A percentile compares a stretch with the other conserved stretches of the same genome.
Evolutionary conservation across 1,139 yeast species (phyloP).

Genomic region (Geotrichum candidum): DNA sequence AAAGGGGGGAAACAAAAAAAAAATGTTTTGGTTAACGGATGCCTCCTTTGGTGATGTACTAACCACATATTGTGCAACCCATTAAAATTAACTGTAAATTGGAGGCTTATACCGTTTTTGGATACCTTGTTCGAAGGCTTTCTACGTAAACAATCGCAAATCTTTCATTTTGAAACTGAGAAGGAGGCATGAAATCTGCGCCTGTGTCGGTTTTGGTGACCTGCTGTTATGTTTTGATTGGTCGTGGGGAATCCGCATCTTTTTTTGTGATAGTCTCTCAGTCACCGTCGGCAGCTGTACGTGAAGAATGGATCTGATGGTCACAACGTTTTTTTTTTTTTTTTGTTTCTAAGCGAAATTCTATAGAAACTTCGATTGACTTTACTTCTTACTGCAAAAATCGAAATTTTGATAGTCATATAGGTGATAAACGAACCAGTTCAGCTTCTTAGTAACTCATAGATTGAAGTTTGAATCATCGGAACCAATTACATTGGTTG

Average conservation of each 20-base stretch:
- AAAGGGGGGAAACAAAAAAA: not conserved
- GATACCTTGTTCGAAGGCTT: not conserved
- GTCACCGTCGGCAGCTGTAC: no score
- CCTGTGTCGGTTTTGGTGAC: not conserved
- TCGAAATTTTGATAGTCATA: no score
- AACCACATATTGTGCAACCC: not conserved
- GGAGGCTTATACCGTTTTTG: not conserved
- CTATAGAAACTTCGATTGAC: no score
- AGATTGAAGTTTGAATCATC: no score
- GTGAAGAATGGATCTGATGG: no score
- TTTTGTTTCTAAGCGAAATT: no score
- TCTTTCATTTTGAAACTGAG: not conserved
- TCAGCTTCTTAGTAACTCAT: no score
- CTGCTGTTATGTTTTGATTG: not conserved
- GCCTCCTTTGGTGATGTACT: not conserved
- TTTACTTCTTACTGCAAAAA: no score
- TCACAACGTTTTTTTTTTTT: no score
- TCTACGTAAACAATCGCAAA: not conserved
- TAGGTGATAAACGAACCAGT: no score
- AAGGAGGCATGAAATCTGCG: not conserved
- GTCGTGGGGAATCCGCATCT: not conserved
- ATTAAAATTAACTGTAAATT: not conserved
- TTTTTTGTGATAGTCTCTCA: not conserved
- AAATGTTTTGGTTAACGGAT: not conserved
- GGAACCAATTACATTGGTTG: no score